Conservation (phyloP, 2,329 filamentous ascomycete species). For the Pezicula radicicola region DNA sequence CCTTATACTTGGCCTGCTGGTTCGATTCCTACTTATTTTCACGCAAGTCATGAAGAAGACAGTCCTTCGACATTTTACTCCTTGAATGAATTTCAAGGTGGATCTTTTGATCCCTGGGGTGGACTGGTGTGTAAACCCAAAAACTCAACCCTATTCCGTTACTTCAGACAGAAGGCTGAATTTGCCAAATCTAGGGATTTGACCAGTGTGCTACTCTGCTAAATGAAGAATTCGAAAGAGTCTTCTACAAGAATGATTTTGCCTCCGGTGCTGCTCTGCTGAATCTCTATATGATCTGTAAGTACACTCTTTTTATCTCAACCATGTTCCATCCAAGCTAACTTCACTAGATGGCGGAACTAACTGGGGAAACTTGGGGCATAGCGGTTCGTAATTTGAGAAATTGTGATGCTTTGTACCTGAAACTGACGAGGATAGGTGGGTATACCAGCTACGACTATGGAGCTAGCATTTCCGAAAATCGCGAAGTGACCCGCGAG, state of each 20-base stretch:
- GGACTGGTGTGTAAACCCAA: conserved; percentile 38
- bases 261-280: conserved; percentile 65
- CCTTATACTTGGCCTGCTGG: conserved; percentile 55
- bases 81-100: conserved; percentile 63
- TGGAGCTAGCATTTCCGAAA: conserved; percentile 63
- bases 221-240: conserved; percentile 71
- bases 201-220: conserved; percentile 63
- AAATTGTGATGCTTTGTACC: too few relatives aligned
- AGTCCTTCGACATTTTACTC: conserved; percentile 66
- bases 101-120: conserved; percentile 73
- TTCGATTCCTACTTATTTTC: conserved; percentile 53
- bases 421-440: conserved; percentile 37
- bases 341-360: conserved; percentile 61
- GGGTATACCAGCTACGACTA: conserved; percentile 60
- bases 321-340: conserved; percentile 36
- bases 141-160: neutral
- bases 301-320: neutral
- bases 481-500: conserved; percentile 64
- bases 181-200: conserved; percentile 44
- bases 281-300: conserved; percentile 69
- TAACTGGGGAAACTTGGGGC: conserved; percentile 79
- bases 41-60: conserved; percentile 50
- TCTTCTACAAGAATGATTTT: conserved; percentile 77
- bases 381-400: conserved; percentile 26
- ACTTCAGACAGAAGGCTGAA: neutral